Percentiles rank a stretch among this genome's conserved stretches.
phyloP scores from a whole-genome alignment of 1,139 yeast species.

The Meyerozyma carpophila region DNA sequence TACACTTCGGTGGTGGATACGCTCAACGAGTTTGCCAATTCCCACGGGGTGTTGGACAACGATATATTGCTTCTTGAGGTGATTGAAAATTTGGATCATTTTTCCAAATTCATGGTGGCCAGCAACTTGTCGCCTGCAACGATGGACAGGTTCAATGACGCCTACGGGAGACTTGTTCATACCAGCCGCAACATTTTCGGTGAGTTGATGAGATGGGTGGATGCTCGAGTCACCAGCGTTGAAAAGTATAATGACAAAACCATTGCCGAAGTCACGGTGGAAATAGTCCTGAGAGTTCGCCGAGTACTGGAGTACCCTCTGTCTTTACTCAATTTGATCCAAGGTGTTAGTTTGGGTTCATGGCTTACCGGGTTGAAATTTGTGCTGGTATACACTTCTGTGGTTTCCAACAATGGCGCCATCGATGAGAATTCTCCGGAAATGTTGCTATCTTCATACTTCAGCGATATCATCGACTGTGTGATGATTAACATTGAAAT shows the following conservation, averaged over 20 bases:
- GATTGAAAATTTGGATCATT: conserved; percentile 26
- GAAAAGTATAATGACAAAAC: conserved; percentile 52
- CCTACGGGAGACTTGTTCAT: conserved; percentile 14
- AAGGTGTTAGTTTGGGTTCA: conserved; percentile 48
- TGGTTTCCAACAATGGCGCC: conserved; percentile 27
- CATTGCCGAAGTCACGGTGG: conserved; percentile 67
- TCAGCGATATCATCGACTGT: conserved; percentile 73
- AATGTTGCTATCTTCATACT: conserved; percentile 55
- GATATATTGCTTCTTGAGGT: conserved; percentile 41
- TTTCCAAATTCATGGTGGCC: conserved; percentile 16
- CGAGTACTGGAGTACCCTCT: conserved; percentile 58
- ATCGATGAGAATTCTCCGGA: conserved; percentile 36
- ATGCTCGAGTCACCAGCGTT: conserved; percentile 39
- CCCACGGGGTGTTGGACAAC: conserved; percentile 14
- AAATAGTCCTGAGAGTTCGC: conserved; percentile 55
- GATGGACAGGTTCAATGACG: conserved; percentile 6
- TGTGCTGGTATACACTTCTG: conserved; percentile 45
- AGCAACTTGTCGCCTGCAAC: conserved; percentile 7
- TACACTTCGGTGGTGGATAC: conserved; percentile 11
- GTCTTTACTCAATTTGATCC: conserved; percentile 50
- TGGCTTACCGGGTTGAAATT: conserved; percentile 66
- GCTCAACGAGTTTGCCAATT: conserved; percentile 9
- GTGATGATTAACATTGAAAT: conserved; percentile 56
- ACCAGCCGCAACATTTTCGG: conserved; percentile 38
- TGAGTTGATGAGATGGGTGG: conserved; percentile 55